Evolutionary conservation across 129 eudicot genomes (phyloP).

Genomic region (Arctium minus): DNA sequence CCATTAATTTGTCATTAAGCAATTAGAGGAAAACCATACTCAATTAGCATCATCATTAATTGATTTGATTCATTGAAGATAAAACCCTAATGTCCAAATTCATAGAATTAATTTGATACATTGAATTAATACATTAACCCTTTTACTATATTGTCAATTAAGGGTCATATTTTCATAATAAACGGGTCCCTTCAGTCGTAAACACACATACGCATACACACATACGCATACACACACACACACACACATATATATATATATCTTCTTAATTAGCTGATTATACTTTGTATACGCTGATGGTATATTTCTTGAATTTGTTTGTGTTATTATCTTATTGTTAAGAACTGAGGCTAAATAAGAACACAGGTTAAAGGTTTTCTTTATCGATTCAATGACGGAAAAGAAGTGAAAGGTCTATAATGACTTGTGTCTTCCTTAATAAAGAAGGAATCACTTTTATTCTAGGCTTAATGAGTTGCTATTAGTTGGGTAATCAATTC

Average conservation of each 20-base stretch:
- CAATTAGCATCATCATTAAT: slow-evolving; percentile 9
- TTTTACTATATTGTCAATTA: background rate
- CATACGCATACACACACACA: too few species aligned
- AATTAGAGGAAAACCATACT: slow-evolving; percentile 19
- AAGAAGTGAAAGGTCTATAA: background rate
- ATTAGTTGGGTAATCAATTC: slow-evolving; percentile 14
- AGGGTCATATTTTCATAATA: background rate
- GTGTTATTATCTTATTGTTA: background rate
- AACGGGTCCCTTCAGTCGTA: background rate
- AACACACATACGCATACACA: too few species aligned
- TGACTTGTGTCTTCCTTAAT: slow-evolving; percentile 2
- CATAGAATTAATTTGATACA: slow-evolving; percentile 1
- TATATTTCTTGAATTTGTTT: background rate
- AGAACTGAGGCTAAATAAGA: background rate
- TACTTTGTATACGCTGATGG: background rate
- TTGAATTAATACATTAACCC: slow-evolving; percentile 3
- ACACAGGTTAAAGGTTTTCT: background rate
- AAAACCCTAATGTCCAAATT: slow-evolving; percentile 21
- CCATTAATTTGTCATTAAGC: slow-evolving; percentile 12
- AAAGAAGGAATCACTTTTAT: slow-evolving; percentile 20
- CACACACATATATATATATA: too few species aligned
- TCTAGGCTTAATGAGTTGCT: background rate
- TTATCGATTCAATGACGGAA: background rate
- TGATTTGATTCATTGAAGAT: slow-evolving; percentile 19
- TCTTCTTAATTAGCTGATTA: background rate